Percentiles rank a stretch among this genome's conserved stretches.
phyloP scores from a whole-genome alignment of 495 filamentous ascomycete genomes.

The Mytilinidion resinicola region DNA sequence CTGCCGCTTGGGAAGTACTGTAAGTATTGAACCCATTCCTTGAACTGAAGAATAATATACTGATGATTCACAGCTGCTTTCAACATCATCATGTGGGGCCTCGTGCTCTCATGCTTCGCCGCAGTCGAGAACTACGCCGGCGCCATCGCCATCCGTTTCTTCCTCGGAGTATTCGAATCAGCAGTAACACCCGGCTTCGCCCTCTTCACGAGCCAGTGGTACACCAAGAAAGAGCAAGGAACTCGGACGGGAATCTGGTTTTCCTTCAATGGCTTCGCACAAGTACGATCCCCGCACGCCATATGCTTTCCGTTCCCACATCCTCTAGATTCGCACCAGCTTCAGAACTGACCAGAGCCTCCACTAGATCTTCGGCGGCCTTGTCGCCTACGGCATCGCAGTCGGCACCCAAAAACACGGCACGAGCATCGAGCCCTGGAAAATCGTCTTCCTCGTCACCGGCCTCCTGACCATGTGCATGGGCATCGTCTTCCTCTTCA shows the following conservation, averaged over 20 bases:
- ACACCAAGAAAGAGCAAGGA: conserved; percentile 47
- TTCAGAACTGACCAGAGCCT: neutral
- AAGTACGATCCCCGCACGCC: conserved; percentile 25
- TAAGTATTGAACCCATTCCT: neutral
- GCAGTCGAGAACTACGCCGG: conserved; percentile 38
- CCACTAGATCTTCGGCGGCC: conserved; percentile 49
- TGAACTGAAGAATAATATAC: conserved; percentile 19
- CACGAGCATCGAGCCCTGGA: conserved; percentile 55
- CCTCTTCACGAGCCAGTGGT: conserved; percentile 46
- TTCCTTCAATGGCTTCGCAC: conserved; percentile 46
- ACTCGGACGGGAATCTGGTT: conserved; percentile 46
- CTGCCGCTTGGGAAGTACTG: conserved; percentile 54
- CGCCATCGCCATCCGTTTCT: conserved; percentile 41
- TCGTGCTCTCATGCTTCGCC: conserved; percentile 39
- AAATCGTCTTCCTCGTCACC: conserved; percentile 61
- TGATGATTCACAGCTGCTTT: conserved; percentile 24
- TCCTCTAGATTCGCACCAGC: neutral
- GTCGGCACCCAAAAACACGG: conserved; percentile 48
- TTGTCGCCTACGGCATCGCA: conserved; percentile 61
- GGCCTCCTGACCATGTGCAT: conserved; percentile 55
- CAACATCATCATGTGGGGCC: conserved; percentile 42
- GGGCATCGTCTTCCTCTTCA: conserved; percentile 53
- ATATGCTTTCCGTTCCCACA: neutral
- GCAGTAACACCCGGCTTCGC: conserved; percentile 45
- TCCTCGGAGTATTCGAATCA: conserved; percentile 47